These are phyloP conservation scores for Lantana camara DNA, from an alignment of 257 asterid genomes.

Conservation along the genomic window DNA sequence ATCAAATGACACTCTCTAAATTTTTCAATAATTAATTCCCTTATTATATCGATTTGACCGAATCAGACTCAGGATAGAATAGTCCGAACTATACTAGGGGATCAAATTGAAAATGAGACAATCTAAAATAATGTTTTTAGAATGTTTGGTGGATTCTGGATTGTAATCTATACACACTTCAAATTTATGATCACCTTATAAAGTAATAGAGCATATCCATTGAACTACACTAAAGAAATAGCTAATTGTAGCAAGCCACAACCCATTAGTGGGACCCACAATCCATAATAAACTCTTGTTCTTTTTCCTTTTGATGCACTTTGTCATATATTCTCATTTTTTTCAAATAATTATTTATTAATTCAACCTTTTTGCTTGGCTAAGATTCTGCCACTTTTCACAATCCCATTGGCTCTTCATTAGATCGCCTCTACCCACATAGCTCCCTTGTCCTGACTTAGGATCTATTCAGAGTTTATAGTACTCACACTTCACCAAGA, in stretches of 20 bases:
- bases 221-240: too few relatives aligned
- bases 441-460: not conserved
- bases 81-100: too few relatives aligned
- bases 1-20: too few relatives aligned
- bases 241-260: slow-evolving; percentile 4
- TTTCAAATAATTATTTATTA: not conserved
- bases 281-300: slow-evolving; percentile 3
- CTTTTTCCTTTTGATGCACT: not conserved
- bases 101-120: too few relatives aligned
- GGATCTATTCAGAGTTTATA: not conserved
- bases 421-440: slow-evolving; percentile 32
- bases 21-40: too few relatives aligned
- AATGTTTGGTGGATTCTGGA: too few relatives aligned
- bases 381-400: slow-evolving; percentile 34
- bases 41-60: too few relatives aligned
- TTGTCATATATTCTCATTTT: not conserved
- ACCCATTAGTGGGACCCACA: not conserved
- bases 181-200: too few relatives aligned
- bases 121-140: too few relatives aligned
- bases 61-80: too few relatives aligned
- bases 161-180: too few relatives aligned
- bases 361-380: slow-evolving; percentile 38
- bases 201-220: too few relatives aligned
- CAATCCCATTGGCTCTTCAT: slow-evolving; percentile 26
- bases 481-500: not conserved